Percentiles rank a stretch among this genome's conserved stretches.
Conservation (phyloP, 306 rosid species). For the Lupinus albus region DNA sequence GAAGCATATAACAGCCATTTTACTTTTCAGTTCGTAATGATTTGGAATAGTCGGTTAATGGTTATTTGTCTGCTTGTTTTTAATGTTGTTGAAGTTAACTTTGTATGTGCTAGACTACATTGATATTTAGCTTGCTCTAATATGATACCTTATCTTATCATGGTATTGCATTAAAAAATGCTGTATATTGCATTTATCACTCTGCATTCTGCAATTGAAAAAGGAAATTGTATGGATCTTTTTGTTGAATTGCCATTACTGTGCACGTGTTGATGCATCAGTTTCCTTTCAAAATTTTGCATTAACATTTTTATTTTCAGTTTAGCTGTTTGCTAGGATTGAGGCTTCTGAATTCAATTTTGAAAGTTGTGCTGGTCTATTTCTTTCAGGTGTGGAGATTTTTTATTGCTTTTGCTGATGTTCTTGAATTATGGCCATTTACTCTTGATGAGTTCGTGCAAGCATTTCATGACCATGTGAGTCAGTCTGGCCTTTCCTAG, state of each 20-base stretch:
- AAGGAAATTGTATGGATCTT: slow-evolving; percentile 30
- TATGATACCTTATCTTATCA: not conserved
- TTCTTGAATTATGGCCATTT: slow-evolving; percentile 94
- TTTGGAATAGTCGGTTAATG: slow-evolving; percentile 2
- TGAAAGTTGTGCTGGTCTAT: slow-evolving; percentile 40
- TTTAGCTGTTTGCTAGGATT: slow-evolving; percentile 20
- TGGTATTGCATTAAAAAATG: slow-evolving; percentile 10
- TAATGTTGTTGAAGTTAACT: slow-evolving; percentile 5
- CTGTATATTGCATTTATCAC: slow-evolving; percentile 1
- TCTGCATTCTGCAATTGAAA: not conserved
- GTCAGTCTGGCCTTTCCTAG: slow-evolving; percentile 45
- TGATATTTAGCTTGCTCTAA: not conserved
- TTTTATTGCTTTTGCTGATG: slow-evolving; percentile 87
- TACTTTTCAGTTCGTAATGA: not conserved
- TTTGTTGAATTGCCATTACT: slow-evolving; percentile 25
- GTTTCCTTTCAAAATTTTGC: slow-evolving; percentile 18
- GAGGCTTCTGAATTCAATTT: slow-evolving; percentile 32
- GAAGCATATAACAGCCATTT: not conserved
- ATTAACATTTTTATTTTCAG: slow-evolving; percentile 14
- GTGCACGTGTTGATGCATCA: slow-evolving; percentile 24
- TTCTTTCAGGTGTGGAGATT: slow-evolving; percentile 93
- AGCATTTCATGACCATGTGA: slow-evolving; percentile 92
- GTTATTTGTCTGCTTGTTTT: slow-evolving; percentile 11
- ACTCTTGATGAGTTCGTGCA: slow-evolving; percentile 95
- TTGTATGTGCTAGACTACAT: slow-evolving; percentile 5